phyloP scores from a whole-genome alignment of 164 flowering plant genomes.

The Aristolochia californica region DNA sequence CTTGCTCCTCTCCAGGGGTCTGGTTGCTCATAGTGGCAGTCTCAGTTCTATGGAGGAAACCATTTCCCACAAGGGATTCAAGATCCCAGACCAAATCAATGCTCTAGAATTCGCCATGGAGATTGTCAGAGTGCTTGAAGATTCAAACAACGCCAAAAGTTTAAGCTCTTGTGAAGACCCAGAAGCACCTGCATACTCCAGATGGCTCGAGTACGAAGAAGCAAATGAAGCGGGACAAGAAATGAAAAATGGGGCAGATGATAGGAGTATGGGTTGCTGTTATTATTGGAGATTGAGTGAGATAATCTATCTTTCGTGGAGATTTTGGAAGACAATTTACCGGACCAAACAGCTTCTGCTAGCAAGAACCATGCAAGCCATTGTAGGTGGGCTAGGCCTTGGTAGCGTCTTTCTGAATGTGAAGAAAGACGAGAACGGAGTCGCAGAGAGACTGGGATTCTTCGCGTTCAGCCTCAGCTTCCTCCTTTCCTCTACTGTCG shows the following conservation, averaged over 20 bases:
- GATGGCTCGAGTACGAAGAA: constrained; percentile 14
- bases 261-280: not conserved
- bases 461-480: constrained; percentile 92
- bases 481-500: constrained; percentile 86
- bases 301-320: constrained; percentile 41
- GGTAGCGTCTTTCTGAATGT: constrained; percentile 67
- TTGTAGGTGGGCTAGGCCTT: constrained; percentile 76
- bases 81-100: constrained; percentile 61
- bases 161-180: not conserved
- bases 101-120: constrained; percentile 82
- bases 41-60: constrained; percentile 53
- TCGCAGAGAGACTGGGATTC: constrained; percentile 69
- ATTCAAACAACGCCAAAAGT: constrained; percentile 10
- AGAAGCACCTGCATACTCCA: constrained; percentile 11
- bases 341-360: constrained; percentile 80
- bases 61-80: constrained; percentile 39
- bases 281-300: constrained; percentile 26
- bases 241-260: not conserved
- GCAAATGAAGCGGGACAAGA: constrained; percentile 10
- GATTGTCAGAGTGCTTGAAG: constrained; percentile 38
- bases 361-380: constrained; percentile 85
- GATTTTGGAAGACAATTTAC: constrained; percentile 79
- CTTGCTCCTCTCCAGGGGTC: constrained; percentile 67
- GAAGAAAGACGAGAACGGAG: constrained; percentile 51
- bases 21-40: constrained; percentile 56